Percentiles rank a stretch among this genome's conserved stretches.
Conservation (phyloP, 106 monocot genomes). For the Dioscorea dumetorum region DNA sequence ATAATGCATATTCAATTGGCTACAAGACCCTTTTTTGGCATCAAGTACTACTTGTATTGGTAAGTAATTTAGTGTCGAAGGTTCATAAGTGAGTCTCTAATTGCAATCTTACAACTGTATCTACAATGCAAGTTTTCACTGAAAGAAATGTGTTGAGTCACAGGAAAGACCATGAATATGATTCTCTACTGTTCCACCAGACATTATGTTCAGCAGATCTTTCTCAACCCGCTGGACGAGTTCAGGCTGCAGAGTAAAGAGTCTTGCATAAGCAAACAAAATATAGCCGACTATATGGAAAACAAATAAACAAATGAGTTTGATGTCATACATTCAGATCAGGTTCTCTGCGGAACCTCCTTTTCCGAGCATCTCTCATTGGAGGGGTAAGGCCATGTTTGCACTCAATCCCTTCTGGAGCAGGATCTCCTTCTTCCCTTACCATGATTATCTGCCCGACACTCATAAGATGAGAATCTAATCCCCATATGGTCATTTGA, state of each 20-base stretch:
- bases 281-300: not conserved
- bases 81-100: too few species aligned
- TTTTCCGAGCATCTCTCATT: conserved; percentile 88
- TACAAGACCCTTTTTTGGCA: too few species aligned
- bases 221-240: conserved; percentile 75
- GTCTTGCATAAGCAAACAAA: not conserved
- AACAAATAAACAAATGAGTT: not conserved
- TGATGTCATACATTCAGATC: conserved; percentile 72
- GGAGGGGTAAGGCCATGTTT: conserved; percentile 92
- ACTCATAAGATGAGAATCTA: not conserved
- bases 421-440: conserved; percentile 77
- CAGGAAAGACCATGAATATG: too few species aligned
- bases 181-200: conserved; percentile 39
- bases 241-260: conserved; percentile 53
- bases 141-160: too few species aligned
- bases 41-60: too few species aligned
- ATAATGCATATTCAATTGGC: too few species aligned
- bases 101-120: too few species aligned
- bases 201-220: conserved; percentile 60
- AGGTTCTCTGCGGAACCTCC: conserved; percentile 90
- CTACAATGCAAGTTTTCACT: too few species aligned
- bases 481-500: too few species aligned
- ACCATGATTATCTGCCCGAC: conserved; percentile 75
- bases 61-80: too few species aligned
- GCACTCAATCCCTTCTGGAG: conserved; percentile 82